phyloP scores from a whole-genome alignment of 768 basidiomycete genomes.

The Fibroporia radiculosa region DNA sequence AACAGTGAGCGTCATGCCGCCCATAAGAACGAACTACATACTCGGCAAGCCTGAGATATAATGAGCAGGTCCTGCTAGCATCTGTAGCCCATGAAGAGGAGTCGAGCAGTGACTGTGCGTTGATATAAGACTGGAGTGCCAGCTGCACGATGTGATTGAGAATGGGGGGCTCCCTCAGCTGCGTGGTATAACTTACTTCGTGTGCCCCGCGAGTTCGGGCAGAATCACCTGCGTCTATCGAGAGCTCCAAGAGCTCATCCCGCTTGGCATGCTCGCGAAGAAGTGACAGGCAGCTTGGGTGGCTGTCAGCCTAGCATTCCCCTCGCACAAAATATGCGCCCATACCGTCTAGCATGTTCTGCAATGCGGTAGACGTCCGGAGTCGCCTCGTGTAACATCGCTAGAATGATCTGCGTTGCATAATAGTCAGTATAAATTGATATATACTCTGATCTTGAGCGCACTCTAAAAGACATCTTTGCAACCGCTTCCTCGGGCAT shows the following conservation, averaged over 20 bases:
- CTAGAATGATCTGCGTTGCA: slow-evolving; percentile 48
- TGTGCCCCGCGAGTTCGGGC: slow-evolving; percentile 69
- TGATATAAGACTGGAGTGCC: slow-evolving; percentile 53
- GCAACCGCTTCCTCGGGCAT: slow-evolving; percentile 43
- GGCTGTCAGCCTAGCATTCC: not conserved
- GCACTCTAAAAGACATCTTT: slow-evolving; percentile 65
- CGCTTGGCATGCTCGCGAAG: slow-evolving; percentile 53
- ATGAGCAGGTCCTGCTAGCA: slow-evolving; percentile 38
- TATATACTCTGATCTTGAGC: slow-evolving; percentile 7
- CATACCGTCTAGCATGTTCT: slow-evolving; percentile 58
- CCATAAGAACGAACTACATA: slow-evolving; percentile 27
- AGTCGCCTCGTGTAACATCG: slow-evolving; percentile 58
- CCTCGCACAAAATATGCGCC: not conserved
- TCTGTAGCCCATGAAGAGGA: slow-evolving; percentile 47
- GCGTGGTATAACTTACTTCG: slow-evolving; percentile 37
- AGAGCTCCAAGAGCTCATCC: slow-evolving; percentile 50
- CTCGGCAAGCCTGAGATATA: slow-evolving; percentile 56
- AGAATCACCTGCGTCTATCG: slow-evolving; percentile 64
- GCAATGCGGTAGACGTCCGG: slow-evolving; percentile 63
- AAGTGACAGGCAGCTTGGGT: slow-evolving; percentile 48
- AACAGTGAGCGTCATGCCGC: not conserved
- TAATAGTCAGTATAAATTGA: not conserved
- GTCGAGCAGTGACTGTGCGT: slow-evolving; percentile 47
- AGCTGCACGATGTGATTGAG: slow-evolving; percentile 30
- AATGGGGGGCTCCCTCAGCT: not conserved